Evolutionary conservation across 1,139 yeast species (phyloP).

Genomic region (Ogataea hybrid): DNA sequence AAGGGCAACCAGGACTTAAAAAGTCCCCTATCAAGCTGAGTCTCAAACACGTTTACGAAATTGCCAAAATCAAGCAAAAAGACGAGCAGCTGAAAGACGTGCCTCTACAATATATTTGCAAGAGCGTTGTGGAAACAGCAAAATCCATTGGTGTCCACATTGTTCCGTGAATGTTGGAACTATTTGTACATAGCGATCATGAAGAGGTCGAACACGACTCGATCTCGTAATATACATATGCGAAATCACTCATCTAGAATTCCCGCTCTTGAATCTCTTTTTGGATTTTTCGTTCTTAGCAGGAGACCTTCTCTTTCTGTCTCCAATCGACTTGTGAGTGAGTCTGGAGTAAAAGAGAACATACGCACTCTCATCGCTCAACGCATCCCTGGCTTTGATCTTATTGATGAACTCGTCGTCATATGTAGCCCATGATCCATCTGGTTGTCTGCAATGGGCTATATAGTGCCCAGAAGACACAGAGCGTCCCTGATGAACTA

Average conservation of each 20-base stretch:
- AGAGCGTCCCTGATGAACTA: constrained; percentile 93
- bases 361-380: constrained; percentile 86
- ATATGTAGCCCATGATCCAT: constrained; percentile 87
- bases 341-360: constrained; percentile 78
- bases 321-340: constrained; percentile 44
- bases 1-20: constrained; percentile 56
- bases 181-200: constrained; percentile 12
- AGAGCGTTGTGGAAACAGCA: constrained; percentile 84
- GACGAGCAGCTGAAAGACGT: constrained; percentile 76
- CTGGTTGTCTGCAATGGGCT: constrained; percentile 89
- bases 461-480: constrained; percentile 92
- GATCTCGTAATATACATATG: constrained; percentile 12
- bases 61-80: constrained; percentile 88
- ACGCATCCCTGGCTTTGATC: constrained; percentile 69
- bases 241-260: constrained; percentile 6
- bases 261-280: constrained; percentile 13
- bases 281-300: constrained; percentile 2
- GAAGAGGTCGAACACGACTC: constrained; percentile 4
- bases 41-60: constrained; percentile 88
- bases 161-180: constrained; percentile 9
- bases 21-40: constrained; percentile 58
- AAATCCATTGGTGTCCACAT: constrained; percentile 84
- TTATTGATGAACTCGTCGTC: constrained; percentile 87
- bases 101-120: constrained; percentile 74
- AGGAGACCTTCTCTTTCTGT: constrained; percentile 6